These are phyloP conservation scores for Aspergillus wentii DNA, from an alignment of 495 filamentous ascomycete species.

Conservation along the genomic window DNA sequence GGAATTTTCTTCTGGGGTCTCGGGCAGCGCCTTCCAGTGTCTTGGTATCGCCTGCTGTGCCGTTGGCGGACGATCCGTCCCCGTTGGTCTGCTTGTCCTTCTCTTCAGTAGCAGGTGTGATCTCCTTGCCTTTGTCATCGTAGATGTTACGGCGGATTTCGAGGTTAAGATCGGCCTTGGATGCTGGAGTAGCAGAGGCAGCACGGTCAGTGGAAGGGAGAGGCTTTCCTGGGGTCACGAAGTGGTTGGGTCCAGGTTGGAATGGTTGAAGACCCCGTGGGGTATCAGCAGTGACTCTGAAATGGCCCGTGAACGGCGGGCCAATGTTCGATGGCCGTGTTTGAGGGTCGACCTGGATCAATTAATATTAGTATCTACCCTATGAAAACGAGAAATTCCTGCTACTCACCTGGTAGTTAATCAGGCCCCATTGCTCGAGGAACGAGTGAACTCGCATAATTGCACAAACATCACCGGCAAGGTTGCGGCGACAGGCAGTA, in stretches of 20 bases:
- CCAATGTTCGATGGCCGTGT: conserved; percentile 92
- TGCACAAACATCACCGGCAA: conserved; percentile 95
- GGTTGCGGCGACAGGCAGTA: conserved; percentile 91
- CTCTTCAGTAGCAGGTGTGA: conserved; percentile 51
- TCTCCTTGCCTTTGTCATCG: conserved; percentile 84
- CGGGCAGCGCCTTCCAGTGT: conserved; percentile 54
- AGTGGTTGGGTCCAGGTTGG: conserved; percentile 78
- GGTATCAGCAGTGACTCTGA: conserved; percentile 89
- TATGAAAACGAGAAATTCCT: background rate
- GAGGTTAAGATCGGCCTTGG: conserved; percentile 78
- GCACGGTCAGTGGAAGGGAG: conserved; percentile 71
- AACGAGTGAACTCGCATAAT: conserved; percentile 99
- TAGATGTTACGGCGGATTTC: conserved; percentile 94
- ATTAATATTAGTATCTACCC: conserved; percentile 8
- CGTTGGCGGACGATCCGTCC: conserved; percentile 57
- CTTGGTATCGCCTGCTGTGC: conserved; percentile 47
- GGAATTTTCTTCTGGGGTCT: conserved; percentile 63
- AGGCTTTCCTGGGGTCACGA: conserved; percentile 67
- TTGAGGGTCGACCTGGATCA: conserved; percentile 81
- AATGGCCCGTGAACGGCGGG: conserved; percentile 95
- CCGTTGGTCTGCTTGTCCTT: conserved; percentile 73
- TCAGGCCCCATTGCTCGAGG: conserved; percentile 98
- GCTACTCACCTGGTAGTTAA: conserved; percentile 85
- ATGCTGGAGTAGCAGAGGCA: conserved; percentile 57
- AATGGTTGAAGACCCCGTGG: conserved; percentile 91